These are phyloP conservation scores for Curvularia spicifera DNA, from an alignment of 2,329 filamentous ascomycete genomes.

Conservation along the genomic window DNA sequence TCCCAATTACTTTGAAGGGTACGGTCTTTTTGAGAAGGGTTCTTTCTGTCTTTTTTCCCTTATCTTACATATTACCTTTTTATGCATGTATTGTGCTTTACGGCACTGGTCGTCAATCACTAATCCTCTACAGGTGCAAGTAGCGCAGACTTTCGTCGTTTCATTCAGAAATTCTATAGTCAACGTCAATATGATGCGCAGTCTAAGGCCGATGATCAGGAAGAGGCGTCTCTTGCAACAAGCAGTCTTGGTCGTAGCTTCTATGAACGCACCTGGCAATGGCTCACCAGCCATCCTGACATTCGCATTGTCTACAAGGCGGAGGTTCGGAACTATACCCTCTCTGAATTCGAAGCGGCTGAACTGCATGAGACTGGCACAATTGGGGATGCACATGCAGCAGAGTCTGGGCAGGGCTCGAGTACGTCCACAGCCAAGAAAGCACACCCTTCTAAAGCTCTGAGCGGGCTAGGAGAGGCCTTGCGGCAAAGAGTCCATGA, in stretches of 20 bases:
- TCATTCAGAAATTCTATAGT: conserved; percentile 48
- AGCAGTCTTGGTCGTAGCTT: conserved; percentile 48
- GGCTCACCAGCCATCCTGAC: conserved; percentile 63
- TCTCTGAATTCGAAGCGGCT: conserved; percentile 42
- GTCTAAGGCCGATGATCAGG: background rate
- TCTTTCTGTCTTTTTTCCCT: background rate
- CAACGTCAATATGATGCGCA: conserved; percentile 19
- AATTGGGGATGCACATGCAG: conserved; percentile 2
- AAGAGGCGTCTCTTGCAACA: background rate
- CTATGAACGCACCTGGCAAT: conserved; percentile 63
- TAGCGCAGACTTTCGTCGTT: conserved; percentile 50
- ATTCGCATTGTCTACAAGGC: conserved; percentile 59
- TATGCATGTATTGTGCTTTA: conserved; percentile 2
- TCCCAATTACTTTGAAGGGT: background rate
- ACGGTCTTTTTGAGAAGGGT: background rate
- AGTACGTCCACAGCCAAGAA: background rate
- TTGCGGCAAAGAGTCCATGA: conserved; percentile 28
- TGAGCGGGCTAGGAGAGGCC: conserved; percentile 25
- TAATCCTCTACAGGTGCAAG: conserved; percentile 46
- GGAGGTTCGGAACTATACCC: conserved; percentile 39
- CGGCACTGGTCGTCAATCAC: background rate
- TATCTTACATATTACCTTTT: background rate
- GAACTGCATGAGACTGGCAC: conserved; percentile 28
- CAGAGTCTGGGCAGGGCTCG: background rate
- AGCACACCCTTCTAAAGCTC: conserved; percentile 20